Percentiles rank a stretch among this genome's conserved stretches.
These are phyloP conservation scores for Pulveroboletus sp. DNA, from an alignment of 768 basidiomycete genomes.

Conservation along the genomic window DNA sequence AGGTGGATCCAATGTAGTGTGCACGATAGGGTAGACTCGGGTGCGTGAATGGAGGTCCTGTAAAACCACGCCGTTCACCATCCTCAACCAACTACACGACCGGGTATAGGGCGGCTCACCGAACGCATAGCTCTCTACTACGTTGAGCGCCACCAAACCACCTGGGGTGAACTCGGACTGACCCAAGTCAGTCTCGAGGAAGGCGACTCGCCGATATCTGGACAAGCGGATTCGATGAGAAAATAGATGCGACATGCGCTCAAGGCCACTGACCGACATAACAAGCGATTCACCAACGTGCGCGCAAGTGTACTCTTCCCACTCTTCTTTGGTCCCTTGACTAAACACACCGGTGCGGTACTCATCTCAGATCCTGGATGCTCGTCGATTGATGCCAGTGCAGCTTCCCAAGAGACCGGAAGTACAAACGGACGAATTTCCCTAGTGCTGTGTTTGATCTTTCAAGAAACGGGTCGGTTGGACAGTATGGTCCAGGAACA, in stretches of 20 bases:
- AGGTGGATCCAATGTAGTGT: conserved; percentile 78
- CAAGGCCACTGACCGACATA: conserved; percentile 42
- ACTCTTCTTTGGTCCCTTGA: conserved; percentile 81
- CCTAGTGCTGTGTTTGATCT: conserved; percentile 25
- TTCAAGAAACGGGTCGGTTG: conserved; percentile 16
- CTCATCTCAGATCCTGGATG: conserved; percentile 10
- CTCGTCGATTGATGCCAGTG: conserved; percentile 16
- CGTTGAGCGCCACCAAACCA: conserved; percentile 76
- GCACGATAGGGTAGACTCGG: conserved; percentile 63
- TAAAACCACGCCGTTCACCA: not conserved
- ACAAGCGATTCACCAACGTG: conserved; percentile 63
- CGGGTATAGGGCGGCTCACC: conserved; percentile 40
- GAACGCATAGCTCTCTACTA: conserved; percentile 63
- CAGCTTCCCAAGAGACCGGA: conserved; percentile 35
- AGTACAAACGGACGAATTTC: conserved; percentile 33
- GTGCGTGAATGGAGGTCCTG: conserved; percentile 89
- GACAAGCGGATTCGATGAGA: not conserved
- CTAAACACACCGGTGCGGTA: conserved; percentile 44
- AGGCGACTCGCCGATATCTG: conserved; percentile 81
- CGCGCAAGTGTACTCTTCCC: conserved; percentile 91
- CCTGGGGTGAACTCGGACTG: conserved; percentile 92
- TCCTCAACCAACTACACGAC: not conserved
- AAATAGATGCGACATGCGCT: not conserved
- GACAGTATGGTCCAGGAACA: not conserved
- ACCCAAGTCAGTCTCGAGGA: conserved; percentile 87